Percentiles rank a stretch among this genome's conserved stretches.
phyloP scores from a whole-genome alignment of 2,329 filamentous ascomycete species.

The Aspergillus ibericus region DNA sequence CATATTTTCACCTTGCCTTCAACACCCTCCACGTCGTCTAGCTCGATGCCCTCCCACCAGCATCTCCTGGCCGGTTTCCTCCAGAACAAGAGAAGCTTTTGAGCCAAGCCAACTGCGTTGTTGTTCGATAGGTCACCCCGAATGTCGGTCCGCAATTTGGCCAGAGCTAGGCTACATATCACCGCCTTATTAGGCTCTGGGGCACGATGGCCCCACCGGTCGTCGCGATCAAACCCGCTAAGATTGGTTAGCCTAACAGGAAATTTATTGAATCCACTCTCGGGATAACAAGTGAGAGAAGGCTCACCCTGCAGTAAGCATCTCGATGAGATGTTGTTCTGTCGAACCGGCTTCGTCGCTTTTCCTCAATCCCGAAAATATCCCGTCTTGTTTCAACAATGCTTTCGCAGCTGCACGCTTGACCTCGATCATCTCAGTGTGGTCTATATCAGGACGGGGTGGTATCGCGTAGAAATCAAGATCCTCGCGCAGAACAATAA shows the following conservation, averaged over 20 bases:
- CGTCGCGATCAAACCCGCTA: constrained; percentile 95
- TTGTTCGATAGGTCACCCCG: constrained; percentile 71
- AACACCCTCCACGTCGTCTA: constrained; percentile 85
- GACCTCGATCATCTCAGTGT: constrained; percentile 90
- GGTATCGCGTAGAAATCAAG: constrained; percentile 97
- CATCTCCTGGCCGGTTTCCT: constrained; percentile 92
- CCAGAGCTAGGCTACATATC: constrained; percentile 92
- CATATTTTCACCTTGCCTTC: constrained; percentile 93
- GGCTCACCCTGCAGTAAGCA: constrained; percentile 93
- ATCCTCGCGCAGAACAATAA: constrained; percentile 94
- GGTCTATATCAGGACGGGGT: constrained; percentile 77
- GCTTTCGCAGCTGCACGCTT: constrained; percentile 88
- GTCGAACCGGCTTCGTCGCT: constrained; percentile 96
- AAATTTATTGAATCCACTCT: neutral
- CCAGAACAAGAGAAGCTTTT: constrained; percentile 97
- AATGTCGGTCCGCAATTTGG: constrained; percentile 88
- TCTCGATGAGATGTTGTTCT: constrained; percentile 97
- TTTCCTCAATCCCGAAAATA: constrained; percentile 91
- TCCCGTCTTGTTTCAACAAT: constrained; percentile 85
- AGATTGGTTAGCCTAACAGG: constrained; percentile 16
- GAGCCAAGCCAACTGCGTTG: constrained; percentile 91
- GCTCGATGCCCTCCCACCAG: constrained; percentile 98
- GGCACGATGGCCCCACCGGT: constrained; percentile 94
- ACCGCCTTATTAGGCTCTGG: constrained; percentile 98
- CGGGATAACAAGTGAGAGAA: neutral